Percentiles rank a stretch among this genome's conserved stretches.
Evolutionary conservation across 2,329 filamentous ascomycete genomes (phyloP).

Genomic region (Pseudogymnoascus sp.): DNA sequence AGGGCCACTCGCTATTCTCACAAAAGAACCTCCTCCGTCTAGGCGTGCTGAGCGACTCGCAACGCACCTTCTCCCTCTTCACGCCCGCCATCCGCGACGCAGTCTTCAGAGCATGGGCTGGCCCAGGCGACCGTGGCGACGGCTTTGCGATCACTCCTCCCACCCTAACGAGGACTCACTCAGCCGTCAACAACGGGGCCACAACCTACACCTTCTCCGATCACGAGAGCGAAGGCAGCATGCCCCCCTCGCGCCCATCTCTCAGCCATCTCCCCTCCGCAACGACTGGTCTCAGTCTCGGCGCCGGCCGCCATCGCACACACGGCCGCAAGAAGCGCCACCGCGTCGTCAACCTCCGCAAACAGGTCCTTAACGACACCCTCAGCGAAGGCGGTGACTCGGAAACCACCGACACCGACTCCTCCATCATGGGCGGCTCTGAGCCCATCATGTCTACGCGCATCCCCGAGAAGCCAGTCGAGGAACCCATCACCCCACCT

Average conservation of each 20-base stretch:
- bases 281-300: slow-evolving; percentile 54
- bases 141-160: slow-evolving; percentile 29
- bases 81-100: slow-evolving; percentile 85
- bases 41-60: slow-evolving; percentile 75
- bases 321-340: slow-evolving; percentile 72
- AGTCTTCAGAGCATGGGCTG: slow-evolving; percentile 88
- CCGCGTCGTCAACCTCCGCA: slow-evolving; percentile 72
- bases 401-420: slow-evolving; percentile 37
- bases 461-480: slow-evolving; percentile 52
- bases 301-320: slow-evolving; percentile 50
- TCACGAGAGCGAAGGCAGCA: slow-evolving; percentile 50
- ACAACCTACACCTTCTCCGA: slow-evolving; percentile 69
- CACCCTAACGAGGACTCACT: slow-evolving; percentile 54
- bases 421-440: slow-evolving; percentile 51
- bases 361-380: slow-evolving; percentile 45
- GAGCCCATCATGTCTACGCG: slow-evolving; percentile 49
- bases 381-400: slow-evolving; percentile 43
- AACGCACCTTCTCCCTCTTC: slow-evolving; percentile 83
- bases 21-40: slow-evolving; percentile 86
- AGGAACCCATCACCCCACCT: slow-evolving; percentile 46
- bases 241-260: slow-evolving; percentile 60
- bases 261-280: slow-evolving; percentile 54
- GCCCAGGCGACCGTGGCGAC: slow-evolving; percentile 56
- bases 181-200: slow-evolving; percentile 45
- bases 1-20: slow-evolving; percentile 84